Percentiles rank a stretch among this genome's conserved stretches.
Conservation (phyloP, 257 asterid genomes). For the Primulina tabacum region DNA sequence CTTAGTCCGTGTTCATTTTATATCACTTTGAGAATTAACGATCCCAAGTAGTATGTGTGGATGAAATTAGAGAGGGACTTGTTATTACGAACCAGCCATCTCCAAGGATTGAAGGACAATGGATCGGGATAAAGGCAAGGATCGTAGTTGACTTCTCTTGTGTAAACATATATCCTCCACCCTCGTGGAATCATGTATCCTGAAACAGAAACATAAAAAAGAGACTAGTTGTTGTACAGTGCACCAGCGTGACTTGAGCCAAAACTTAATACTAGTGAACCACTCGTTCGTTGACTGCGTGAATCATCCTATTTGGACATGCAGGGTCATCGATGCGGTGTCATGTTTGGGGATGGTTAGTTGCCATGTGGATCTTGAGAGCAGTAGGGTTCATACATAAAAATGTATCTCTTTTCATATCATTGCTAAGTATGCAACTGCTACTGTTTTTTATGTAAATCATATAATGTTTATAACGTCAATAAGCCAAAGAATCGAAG, state of each 20-base stretch:
- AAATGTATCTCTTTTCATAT: slow-evolving; percentile 36
- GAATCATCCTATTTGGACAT: slow-evolving; percentile 29
- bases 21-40: too few relatives aligned
- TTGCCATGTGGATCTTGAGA: slow-evolving; percentile 56
- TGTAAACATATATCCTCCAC: slow-evolving; percentile 89
- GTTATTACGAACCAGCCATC: slow-evolving; percentile 86
- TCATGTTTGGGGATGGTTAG: slow-evolving; percentile 40
- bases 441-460: slow-evolving; percentile 23
- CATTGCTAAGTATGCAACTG: slow-evolving; percentile 31
- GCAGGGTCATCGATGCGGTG: slow-evolving; percentile 46
- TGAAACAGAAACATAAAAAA: slow-evolving; percentile 28
- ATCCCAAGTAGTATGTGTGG: neutral
- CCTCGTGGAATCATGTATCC: slow-evolving; percentile 84
- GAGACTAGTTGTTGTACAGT: neutral
- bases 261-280: too few relatives aligned
- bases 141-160: slow-evolving; percentile 83
- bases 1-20: neutral
- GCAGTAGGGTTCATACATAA: slow-evolving; percentile 57
- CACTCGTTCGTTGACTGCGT: too few relatives aligned
- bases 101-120: slow-evolving; percentile 81
- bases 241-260: too few relatives aligned
- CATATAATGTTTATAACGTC: slow-evolving; percentile 18
- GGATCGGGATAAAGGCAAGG: slow-evolving; percentile 85
- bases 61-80: neutral
- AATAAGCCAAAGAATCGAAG: slow-evolving; percentile 20